Conservation (phyloP, 2,329 filamentous ascomycete species). For the Aureobasidium sp. region DNA sequence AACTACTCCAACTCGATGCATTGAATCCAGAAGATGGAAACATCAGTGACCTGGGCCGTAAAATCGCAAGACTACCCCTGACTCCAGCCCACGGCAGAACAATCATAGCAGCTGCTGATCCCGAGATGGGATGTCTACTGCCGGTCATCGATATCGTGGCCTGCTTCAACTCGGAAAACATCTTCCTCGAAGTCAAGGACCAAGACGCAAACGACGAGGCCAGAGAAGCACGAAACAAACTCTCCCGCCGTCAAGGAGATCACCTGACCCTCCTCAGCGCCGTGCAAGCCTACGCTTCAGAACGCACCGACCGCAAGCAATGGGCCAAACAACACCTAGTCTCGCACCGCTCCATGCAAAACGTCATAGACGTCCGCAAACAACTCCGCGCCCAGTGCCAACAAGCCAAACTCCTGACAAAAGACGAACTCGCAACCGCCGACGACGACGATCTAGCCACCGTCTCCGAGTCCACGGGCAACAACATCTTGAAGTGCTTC, state of each 20-base stretch:
- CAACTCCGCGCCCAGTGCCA: slow-evolving; percentile 50
- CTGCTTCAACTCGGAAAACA: slow-evolving; percentile 54
- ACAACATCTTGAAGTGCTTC: slow-evolving; percentile 49
- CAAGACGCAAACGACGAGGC: slow-evolving; percentile 54
- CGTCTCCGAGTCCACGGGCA: slow-evolving; percentile 35
- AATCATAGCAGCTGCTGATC: slow-evolving; percentile 65
- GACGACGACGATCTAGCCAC: slow-evolving; percentile 11
- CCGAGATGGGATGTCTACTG: slow-evolving; percentile 62
- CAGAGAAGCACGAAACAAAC: slow-evolving; percentile 44
- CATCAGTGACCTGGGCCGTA: slow-evolving; percentile 64
- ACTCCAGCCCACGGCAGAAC: slow-evolving; percentile 74
- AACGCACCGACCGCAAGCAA: slow-evolving; percentile 48
- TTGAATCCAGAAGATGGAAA: slow-evolving; percentile 56
- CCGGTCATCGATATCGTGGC: slow-evolving; percentile 80
- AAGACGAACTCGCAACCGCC: slow-evolving; percentile 16
- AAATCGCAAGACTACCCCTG: slow-evolving; percentile 76
- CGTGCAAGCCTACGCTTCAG: slow-evolving; percentile 50
- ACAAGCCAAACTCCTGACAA: slow-evolving; percentile 31
- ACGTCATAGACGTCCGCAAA: slow-evolving; percentile 56
- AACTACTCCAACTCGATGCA: slow-evolving; percentile 70
- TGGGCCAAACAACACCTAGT: slow-evolving; percentile 53
- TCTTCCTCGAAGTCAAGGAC: slow-evolving; percentile 51
- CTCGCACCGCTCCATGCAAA: slow-evolving; percentile 56
- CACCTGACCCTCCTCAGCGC: slow-evolving; percentile 54
- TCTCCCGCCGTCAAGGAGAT: slow-evolving; percentile 53